Conservation (phyloP, 257 asterid species). For the Solanum sejunctum region DNA sequence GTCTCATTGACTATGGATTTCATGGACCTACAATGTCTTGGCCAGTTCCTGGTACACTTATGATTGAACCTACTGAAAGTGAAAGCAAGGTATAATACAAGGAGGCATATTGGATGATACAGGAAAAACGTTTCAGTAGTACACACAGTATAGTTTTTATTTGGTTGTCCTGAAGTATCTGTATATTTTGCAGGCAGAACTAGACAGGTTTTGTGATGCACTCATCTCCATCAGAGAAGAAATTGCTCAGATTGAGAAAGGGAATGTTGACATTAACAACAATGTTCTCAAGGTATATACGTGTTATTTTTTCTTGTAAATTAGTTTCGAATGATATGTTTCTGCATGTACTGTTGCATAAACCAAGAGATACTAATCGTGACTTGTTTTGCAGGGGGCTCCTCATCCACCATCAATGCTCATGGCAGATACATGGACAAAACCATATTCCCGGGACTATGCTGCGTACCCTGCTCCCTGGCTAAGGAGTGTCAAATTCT, state of each 20-base stretch:
- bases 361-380: conserved; percentile 7
- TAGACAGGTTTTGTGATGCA: conserved; percentile 88
- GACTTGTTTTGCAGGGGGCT: conserved; percentile 52
- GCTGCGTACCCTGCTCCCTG: conserved; percentile 97
- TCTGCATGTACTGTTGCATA: not conserved
- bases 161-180: not conserved
- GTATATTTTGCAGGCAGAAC: conserved; percentile 56
- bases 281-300: conserved; percentile 81
- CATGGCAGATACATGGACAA: conserved; percentile 94
- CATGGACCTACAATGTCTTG: conserved; percentile 99
- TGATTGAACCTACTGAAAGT: conserved; percentile 97
- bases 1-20: conserved; percentile 96
- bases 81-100: conserved; percentile 81
- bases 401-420: conserved; percentile 97
- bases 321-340: not conserved
- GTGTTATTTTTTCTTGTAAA: not conserved
- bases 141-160: not conserved
- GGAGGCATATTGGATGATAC: not conserved
- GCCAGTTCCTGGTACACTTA: conserved; percentile 98
- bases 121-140: not conserved
- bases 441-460: conserved; percentile 89
- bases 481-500: conserved; percentile 92
- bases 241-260: conserved; percentile 74
- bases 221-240: conserved; percentile 93
- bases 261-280: conserved; percentile 64